phyloP scores from a whole-genome alignment of 805 yeast species.

The Blastobotrys muscicola region DNA sequence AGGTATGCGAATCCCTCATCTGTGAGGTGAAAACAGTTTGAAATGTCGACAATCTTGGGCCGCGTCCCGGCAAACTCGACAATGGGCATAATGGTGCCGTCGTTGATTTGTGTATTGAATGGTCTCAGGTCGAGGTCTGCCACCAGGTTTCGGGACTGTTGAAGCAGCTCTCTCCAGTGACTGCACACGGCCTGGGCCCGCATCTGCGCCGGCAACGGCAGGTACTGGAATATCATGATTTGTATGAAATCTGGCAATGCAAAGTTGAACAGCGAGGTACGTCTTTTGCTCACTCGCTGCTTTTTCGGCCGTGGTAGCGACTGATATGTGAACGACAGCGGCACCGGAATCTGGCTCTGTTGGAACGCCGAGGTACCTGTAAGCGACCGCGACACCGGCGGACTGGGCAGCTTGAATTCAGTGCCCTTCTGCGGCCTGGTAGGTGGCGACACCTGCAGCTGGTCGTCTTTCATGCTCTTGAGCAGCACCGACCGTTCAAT shows the following conservation, averaged over 20 bases:
- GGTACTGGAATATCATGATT: slow-evolving; percentile 41
- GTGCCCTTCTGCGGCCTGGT: not conserved
- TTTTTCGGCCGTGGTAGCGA: slow-evolving; percentile 9
- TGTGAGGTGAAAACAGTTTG: slow-evolving; percentile 69
- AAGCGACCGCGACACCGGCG: too few relatives aligned
- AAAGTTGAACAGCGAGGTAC: slow-evolving; percentile 47
- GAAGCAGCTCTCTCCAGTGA: slow-evolving; percentile 60
- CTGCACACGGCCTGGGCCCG: slow-evolving; percentile 47
- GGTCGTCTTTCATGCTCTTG: not conserved
- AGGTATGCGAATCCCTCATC: slow-evolving; percentile 66
- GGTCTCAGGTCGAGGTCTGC: slow-evolving; percentile 46
- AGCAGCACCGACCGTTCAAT: not conserved
- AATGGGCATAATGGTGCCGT: slow-evolving; percentile 45
- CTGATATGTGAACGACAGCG: not conserved
- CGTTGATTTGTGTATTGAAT: slow-evolving; percentile 54
- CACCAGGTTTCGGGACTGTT: slow-evolving; percentile 46
- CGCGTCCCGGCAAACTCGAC: slow-evolving; percentile 64
- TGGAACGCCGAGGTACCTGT: too few relatives aligned
- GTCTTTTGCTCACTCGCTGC: slow-evolving; percentile 22
- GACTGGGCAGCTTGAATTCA: not conserved
- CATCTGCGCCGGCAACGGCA: slow-evolving; percentile 54
- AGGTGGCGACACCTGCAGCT: not conserved
- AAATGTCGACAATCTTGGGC: slow-evolving; percentile 50
- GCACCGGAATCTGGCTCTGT: not conserved
- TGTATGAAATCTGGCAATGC: slow-evolving; percentile 56